A percentile compares a stretch with the other conserved stretches of the same genome.
Evolutionary conservation across 2,329 filamentous ascomycete species (phyloP).

Genomic region (Penicillium griseofulvum): DNA sequence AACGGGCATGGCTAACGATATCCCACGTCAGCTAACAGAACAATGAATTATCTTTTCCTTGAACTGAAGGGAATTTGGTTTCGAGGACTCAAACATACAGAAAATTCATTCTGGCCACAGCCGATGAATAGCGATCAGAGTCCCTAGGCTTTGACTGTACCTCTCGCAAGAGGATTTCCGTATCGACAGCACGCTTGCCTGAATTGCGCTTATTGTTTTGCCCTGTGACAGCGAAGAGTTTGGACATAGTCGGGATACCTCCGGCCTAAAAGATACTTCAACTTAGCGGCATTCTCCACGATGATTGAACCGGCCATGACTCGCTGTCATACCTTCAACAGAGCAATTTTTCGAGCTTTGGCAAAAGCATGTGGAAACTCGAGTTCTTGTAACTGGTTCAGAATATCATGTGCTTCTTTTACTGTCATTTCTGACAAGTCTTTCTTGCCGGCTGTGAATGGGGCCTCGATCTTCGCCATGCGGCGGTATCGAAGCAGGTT

Average conservation of each 20-base stretch:
- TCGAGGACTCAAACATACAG: conserved; percentile 30
- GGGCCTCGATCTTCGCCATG: background rate
- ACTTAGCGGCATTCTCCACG: background rate
- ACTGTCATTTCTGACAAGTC: conserved; percentile 32
- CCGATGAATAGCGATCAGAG: conserved; percentile 42
- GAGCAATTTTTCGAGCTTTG: conserved; percentile 25
- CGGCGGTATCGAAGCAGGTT: background rate
- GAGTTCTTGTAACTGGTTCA: conserved; percentile 28
- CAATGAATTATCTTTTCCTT: background rate
- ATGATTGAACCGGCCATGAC: background rate
- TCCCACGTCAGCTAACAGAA: background rate
- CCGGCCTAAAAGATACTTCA: conserved; percentile 36
- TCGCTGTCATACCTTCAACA: conserved; percentile 25
- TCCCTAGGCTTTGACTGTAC: conserved; percentile 36
- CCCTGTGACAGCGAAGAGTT: conserved; percentile 46
- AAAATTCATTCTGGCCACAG: conserved; percentile 60
- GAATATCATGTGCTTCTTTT: conserved; percentile 30
- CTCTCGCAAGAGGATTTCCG: conserved; percentile 46
- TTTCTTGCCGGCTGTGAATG: conserved; percentile 1
- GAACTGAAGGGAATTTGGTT: background rate
- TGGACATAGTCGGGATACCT: conserved; percentile 51
- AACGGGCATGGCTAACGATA: conserved; percentile 43
- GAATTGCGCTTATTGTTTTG: conserved; percentile 46
- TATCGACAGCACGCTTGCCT: conserved; percentile 50
- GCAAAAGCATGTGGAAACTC: conserved; percentile 33